Evolutionary conservation across 2,329 filamentous ascomycete genomes (phyloP).

Genomic region (Botrytis galanthina): DNA sequence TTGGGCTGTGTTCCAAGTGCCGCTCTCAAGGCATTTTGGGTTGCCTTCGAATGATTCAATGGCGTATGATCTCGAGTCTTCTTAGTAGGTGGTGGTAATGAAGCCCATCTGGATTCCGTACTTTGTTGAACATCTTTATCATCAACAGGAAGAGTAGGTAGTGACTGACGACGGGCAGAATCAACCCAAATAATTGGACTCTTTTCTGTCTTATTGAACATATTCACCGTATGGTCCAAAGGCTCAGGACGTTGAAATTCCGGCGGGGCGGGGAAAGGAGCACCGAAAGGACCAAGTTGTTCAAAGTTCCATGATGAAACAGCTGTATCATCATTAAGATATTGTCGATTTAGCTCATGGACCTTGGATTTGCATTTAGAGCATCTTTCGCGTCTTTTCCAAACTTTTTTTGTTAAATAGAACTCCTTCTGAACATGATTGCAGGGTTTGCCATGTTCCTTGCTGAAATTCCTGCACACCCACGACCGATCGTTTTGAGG

Average conservation of each 20-base stretch:
- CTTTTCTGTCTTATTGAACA: not conserved
- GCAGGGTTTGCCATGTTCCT: not conserved
- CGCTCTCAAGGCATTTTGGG: not conserved
- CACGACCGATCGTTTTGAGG: not conserved
- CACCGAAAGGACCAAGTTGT: not conserved
- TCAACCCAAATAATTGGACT: not conserved
- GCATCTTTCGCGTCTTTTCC: slow-evolving; percentile 16
- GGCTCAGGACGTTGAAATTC: not conserved
- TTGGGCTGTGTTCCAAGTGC: slow-evolving; percentile 1
- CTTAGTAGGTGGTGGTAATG: slow-evolving; percentile 2
- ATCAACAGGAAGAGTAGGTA: not conserved
- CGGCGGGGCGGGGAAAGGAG: not conserved
- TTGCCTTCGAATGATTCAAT: not conserved
- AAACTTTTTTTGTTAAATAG: not conserved
- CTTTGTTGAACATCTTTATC: not conserved
- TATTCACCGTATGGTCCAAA: not conserved
- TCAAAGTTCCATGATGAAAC: not conserved
- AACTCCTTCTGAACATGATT: slow-evolving; percentile 14
- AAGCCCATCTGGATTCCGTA: slow-evolving; percentile 9
- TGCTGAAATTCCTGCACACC: not conserved
- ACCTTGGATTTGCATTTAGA: slow-evolving; percentile 7
- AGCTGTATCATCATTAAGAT: not conserved
- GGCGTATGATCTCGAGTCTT: not conserved
- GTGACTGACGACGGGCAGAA: not conserved
- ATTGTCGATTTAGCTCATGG: slow-evolving; percentile 1